Evolutionary conservation across 768 basidiomycete genomes (phyloP).

Genomic region (Termitomyces sp.): DNA sequence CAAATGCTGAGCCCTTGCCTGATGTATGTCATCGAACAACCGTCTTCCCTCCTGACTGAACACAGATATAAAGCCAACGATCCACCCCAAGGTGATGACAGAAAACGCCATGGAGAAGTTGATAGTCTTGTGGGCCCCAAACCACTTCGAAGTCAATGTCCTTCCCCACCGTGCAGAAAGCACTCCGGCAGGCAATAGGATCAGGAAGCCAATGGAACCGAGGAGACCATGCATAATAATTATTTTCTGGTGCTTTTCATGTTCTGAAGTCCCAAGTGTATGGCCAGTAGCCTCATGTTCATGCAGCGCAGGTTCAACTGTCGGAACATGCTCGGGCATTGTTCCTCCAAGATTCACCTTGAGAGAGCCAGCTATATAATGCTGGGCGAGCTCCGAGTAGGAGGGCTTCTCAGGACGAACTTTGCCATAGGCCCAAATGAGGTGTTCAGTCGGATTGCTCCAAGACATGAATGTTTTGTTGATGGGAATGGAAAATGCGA

Average conservation of each 20-base stretch:
- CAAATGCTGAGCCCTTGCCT: constrained; percentile 23
- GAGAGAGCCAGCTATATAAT: constrained; percentile 30
- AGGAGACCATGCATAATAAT: constrained; percentile 50
- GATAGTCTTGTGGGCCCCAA: constrained; percentile 47
- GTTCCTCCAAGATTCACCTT: constrained; percentile 28
- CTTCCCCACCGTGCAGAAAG: constrained; percentile 51
- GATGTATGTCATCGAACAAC: constrained; percentile 38
- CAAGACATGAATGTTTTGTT: constrained; percentile 28
- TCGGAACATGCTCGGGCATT: constrained; percentile 15
- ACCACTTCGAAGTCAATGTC: constrained; percentile 47
- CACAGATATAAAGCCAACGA: constrained; percentile 44
- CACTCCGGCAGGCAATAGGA: constrained; percentile 49
- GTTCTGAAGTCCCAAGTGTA: constrained; percentile 7
- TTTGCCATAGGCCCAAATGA: constrained; percentile 38
- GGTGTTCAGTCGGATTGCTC: constrained; percentile 20
- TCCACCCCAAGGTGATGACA: constrained; percentile 42
- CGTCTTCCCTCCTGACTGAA: constrained; percentile 25
- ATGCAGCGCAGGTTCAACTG: constrained; percentile 8
- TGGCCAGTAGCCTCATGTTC: not conserved
- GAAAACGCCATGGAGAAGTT: constrained; percentile 46
- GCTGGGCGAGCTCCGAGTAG: constrained; percentile 20
- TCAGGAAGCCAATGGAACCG: constrained; percentile 48
- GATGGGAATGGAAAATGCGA: constrained; percentile 37
- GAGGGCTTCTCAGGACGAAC: constrained; percentile 19
- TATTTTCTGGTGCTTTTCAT: constrained; percentile 32